phyloP scores from a whole-genome alignment of 805 yeast genomes.

The Saturnispora silvae region DNA sequence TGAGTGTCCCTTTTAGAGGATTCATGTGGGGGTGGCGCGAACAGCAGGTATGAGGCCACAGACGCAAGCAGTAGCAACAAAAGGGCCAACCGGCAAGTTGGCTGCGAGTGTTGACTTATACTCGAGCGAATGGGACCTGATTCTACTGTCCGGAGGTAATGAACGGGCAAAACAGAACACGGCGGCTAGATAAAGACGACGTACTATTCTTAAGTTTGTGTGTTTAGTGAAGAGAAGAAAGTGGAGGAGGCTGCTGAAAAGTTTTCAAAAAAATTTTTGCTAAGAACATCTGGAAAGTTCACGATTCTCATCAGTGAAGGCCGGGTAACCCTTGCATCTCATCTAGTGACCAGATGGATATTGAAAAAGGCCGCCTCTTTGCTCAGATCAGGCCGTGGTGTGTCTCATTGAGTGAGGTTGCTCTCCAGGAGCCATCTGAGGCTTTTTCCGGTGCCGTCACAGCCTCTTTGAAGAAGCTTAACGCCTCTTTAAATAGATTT shows the following conservation, averaged over 20 bases:
- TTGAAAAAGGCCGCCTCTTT: not conserved
- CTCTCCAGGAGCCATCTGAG: constrained; percentile 20
- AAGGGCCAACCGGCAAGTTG: too few species aligned
- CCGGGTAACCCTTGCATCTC: constrained; percentile 3
- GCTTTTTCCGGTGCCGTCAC: constrained; percentile 25
- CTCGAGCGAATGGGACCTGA: too few species aligned
- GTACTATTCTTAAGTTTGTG: too few species aligned
- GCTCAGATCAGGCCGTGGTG: not conserved
- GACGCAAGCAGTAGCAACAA: too few species aligned
- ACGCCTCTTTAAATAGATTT: constrained; percentile 9
- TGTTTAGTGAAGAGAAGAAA: not conserved
- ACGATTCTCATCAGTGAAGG: too few species aligned
- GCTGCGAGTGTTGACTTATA: too few species aligned
- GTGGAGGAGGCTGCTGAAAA: not conserved
- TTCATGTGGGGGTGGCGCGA: constrained; percentile 28
- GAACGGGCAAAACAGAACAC: too few species aligned
- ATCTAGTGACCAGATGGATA: not conserved
- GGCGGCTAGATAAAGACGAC: too few species aligned
- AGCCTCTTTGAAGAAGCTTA: constrained; percentile 26
- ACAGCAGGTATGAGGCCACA: constrained; percentile 5
- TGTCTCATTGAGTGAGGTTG: not conserved
- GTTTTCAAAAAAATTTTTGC: not conserved
- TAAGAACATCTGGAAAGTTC: not conserved
- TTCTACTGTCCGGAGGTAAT: not conserved
- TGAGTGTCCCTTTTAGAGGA: constrained; percentile 36